Base-by-base conservation (phyloP, 2,329 filamentous ascomycete genomes). In the Podosphaera aphanis region DNA sequence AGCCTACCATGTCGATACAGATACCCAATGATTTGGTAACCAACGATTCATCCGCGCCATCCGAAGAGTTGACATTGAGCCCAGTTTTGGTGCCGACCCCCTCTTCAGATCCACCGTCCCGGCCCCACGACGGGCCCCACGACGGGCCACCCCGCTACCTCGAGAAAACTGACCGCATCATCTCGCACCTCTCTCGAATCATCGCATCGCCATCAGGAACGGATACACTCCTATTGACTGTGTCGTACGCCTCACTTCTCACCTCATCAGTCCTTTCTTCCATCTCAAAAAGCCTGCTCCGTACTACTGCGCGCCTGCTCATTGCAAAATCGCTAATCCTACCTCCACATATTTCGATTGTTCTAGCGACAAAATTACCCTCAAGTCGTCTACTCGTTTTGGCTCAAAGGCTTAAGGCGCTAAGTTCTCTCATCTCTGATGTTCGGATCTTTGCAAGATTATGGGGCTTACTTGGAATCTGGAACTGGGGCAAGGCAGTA, bases 341-440 rank as follows among this genome's bases (percentile, higher is more conserved):
- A 55, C 74, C 66, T 46, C 67, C 62, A 49, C 66, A 65, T 45
- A 65, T 65, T 5, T 67, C 68, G 15, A 58, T 71, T 46, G 55
- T 68, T 31, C 60, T 64, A 3, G 47, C 48, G 3, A 35, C 38
- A 13, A 42, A 29, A 10, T 55, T 55, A 36, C 54, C 45, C 20
- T 53, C 50, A n/a, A 51, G 45, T 11, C 52, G 44, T 15, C 51
- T 56, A 1, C 66, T 73, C 7, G 60, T 64, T 38, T 61, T 74
- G 33, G 66, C 71, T 15, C 59, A 57, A 40, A 62, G 54, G 3
- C 64, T 83, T 57, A 69, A 66, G 62, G 68, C 64, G 13, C 67
- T 93, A 13, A 73, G 76, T 16, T 67, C 62, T 29, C 64, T 88
- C 45, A 67, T 90, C 41, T 69, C 69, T 53, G 82, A 90, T 57